Conservation (phyloP, 2,329 filamentous ascomycete genomes). For the Colletotrichum aenigma region DNA sequence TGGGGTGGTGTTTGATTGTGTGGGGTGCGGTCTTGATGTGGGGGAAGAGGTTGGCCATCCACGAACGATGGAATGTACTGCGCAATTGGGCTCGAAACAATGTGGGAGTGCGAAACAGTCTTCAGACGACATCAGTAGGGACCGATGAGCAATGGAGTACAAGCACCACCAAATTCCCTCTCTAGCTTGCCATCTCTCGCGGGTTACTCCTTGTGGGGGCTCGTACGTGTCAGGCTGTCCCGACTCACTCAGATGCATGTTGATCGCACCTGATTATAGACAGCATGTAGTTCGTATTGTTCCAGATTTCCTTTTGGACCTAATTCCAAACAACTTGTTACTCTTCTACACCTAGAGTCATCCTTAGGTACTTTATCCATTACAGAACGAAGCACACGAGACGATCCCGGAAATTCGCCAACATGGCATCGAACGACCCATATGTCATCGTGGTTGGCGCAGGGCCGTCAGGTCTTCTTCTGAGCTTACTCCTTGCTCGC, state of each 20-base stretch:
- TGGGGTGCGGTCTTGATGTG: background rate
- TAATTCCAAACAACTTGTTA: too few species aligned
- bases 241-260: too few species aligned
- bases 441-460: background rate
- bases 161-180: too few species aligned
- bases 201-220: too few species aligned
- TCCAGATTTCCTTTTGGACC: too few species aligned
- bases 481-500: background rate
- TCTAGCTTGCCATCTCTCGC: too few species aligned
- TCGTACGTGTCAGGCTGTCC: too few species aligned
- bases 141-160: background rate
- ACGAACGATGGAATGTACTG: background rate
- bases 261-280: too few species aligned
- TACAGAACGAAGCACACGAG: background rate
- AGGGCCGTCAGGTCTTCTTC: background rate
- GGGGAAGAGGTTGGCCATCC: background rate
- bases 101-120: background rate
- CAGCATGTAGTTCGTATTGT: too few species aligned
- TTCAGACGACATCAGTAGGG: rapidly evolving
- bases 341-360: too few species aligned
- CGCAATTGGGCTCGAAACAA: background rate
- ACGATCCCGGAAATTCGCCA: background rate
- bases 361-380: too few species aligned
- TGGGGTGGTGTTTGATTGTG: background rate
- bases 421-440: background rate